Evolutionary conservation across 2,329 filamentous ascomycete genomes (phyloP), one percentile per base, ranked within the genome.

Genomic region (Lachnellula hyalina): DNA sequence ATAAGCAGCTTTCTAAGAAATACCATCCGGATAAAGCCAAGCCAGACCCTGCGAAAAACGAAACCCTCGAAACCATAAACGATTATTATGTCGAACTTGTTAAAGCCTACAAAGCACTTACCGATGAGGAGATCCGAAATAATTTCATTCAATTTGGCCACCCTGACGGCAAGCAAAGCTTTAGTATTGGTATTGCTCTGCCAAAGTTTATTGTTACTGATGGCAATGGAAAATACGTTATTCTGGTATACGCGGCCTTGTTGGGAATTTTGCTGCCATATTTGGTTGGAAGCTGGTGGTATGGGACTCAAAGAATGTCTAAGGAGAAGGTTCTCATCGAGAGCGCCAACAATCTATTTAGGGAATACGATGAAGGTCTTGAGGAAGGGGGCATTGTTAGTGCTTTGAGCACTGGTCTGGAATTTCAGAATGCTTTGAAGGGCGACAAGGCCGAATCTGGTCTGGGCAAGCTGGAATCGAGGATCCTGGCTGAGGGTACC

Each of bases 201-300:
- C 94, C 94, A 46, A 87, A 94, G 71, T 90, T 94, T 73, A 91
- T 99, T 65, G 82, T 99, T 53, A 88, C 89, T 14, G 90, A 96
- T 63, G 93, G 92, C 53, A 95, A 94, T 71, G 93, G 92, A 62
- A 97, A 96, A 77, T 97, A 95, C 68, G 88, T 99, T 52, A 78
- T 99, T 57, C 77, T 96, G 54, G 81, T 96, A 60, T 99, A 99
- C 71, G 92, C 90, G 38, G 73, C 87, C 35, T 80, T 97, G 40
- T 84, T 99, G 50, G 94, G 93, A 53, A 89, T 97, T 58, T 76
- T 96, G 57, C 78, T 99, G 51, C 94, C 94, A 2, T 99, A 95
- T 71, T 78, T 94, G 47, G 93, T 99, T 53, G 94, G 94, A 47
- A 91, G 88, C 56, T 99, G 94, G 94, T 99, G 94, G 94, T 99